Evolutionary conservation across 192 early-diverging fungal species (phyloP).

Genomic region (Linnemannia elongata): DNA sequence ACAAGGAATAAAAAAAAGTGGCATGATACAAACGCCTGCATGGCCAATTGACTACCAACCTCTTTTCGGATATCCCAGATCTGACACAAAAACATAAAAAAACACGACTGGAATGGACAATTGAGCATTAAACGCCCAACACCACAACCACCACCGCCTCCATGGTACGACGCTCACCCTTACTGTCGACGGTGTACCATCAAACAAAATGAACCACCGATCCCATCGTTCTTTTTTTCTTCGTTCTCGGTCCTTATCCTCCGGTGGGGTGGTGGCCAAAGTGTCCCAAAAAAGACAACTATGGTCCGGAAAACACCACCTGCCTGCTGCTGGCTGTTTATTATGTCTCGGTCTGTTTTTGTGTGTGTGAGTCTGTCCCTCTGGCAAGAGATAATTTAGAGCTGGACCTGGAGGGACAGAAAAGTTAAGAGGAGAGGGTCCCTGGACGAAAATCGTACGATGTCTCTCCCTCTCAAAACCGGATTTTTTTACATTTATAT

Average conservation of each 20-base stretch:
- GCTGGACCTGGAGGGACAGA: background rate
- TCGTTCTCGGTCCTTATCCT: background rate
- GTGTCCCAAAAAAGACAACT: constrained; percentile 11
- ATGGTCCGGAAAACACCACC: background rate
- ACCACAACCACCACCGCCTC: background rate
- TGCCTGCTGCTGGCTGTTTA: background rate
- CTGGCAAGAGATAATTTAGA: background rate
- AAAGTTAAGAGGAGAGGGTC: too few relatives aligned
- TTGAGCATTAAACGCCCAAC: background rate
- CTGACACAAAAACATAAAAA: background rate
- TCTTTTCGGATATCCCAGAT: constrained; percentile 4
- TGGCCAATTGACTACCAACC: background rate
- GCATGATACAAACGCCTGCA: background rate
- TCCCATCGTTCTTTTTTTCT: too few relatives aligned
- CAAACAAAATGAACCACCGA: too few relatives aligned
- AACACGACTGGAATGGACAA: too few relatives aligned
- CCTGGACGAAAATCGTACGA: background rate
- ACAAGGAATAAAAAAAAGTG: constrained; percentile 5
- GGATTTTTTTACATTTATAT: constrained; percentile 1
- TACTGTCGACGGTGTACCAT: background rate
- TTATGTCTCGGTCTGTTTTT: background rate
- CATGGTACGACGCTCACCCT: background rate
- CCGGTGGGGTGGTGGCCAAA: background rate
- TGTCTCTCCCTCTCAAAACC: background rate
- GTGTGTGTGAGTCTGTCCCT: background rate